phyloP scores from a whole-genome alignment of 192 early-diverging fungal genomes.

The Coemansia sp. region DNA sequence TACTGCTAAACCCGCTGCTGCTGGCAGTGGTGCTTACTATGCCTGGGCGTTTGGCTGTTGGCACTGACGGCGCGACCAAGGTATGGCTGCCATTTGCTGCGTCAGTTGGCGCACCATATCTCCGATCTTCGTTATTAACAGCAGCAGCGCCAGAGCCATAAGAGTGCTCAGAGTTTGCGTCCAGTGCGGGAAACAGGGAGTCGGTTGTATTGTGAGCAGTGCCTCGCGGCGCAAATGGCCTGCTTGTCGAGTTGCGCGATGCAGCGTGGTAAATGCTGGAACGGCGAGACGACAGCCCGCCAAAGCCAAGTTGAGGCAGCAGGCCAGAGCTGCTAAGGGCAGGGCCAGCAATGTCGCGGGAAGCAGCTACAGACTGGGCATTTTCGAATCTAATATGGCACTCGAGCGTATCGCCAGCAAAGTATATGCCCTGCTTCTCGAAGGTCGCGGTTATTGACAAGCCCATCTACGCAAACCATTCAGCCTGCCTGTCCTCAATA shows the following conservation, averaged over 20 bases:
- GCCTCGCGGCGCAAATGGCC: not conserved
- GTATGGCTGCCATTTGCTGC: slow-evolving; percentile 10
- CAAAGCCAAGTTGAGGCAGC: slow-evolving; percentile 5
- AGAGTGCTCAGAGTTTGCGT: slow-evolving; percentile 20
- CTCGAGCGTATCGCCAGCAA: slow-evolving; percentile 53
- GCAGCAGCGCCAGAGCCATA: slow-evolving; percentile 1
- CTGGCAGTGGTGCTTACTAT: not conserved
- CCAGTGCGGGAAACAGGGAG: slow-evolving; percentile 13
- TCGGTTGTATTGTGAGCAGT: not conserved
- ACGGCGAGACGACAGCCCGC: not conserved
- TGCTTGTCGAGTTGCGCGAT: slow-evolving; percentile 13
- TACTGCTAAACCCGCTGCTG: too few relatives aligned
- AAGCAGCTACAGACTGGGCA: slow-evolving; percentile 17
- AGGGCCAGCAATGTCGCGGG: not conserved
- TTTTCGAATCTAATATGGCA: slow-evolving; percentile 52
- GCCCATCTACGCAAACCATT: slow-evolving; percentile 31
- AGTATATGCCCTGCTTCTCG: slow-evolving; percentile 50
- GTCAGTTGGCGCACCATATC: not conserved
- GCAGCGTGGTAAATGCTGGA: slow-evolving; percentile 4
- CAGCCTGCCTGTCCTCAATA: not conserved
- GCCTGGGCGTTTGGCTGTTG: not conserved
- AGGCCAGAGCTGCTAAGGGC: not conserved
- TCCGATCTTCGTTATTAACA: not conserved
- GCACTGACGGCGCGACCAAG: not conserved
- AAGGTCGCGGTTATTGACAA: slow-evolving; percentile 53